Evolutionary conservation across 2,329 filamentous ascomycete species (phyloP), one percentile per base, ranked within the genome.

Genomic region (Xylaria sp.): DNA sequence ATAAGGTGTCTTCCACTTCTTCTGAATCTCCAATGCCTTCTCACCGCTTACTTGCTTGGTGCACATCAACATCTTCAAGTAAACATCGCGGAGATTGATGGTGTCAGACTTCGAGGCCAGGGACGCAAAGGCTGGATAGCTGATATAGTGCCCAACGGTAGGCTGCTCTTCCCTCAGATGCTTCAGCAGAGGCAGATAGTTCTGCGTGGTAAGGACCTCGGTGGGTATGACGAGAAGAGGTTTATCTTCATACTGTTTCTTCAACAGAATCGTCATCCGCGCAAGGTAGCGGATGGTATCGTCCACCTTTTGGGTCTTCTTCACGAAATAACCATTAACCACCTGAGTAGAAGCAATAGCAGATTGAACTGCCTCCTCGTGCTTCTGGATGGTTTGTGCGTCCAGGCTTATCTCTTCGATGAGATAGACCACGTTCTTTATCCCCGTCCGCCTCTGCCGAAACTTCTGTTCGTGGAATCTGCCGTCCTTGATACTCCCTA

Each of bases 401-500:
- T 86, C 80, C 69, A 91, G 79, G 9, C 80, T 71, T 59, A 88
- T 87, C 65, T 92, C 86, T 70, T 94, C 90, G 58, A 94, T 81
- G 23, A 94, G 79, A 69, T 93, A 94, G 44, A 91, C 81, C 11
- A 92, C 87, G 66, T 92, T 89, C 59, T 83, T 84, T n/a, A 91
- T 79, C 0, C 90, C 90, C 0, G 85, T 90, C 55, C 84, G 84
- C 57, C 83, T 82, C 9, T 93, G 79, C 1, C 90, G 86, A 70
- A 92, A 93, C 70, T 94, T 93, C 70, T 94, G 90, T 71, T 94
- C 90, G 66, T 88, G 87, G 67, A 92, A 93, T 2, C 90, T 85
- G 1, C 89, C 89, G 63, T 93, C 90, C 72, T 89, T 91, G 74
- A 94, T 91, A 63, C 88, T 92, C 54, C 81, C 78, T n/a, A 93